Evolutionary conservation across 768 basidiomycete genomes (phyloP).

Genomic region (Suillus decipiens): DNA sequence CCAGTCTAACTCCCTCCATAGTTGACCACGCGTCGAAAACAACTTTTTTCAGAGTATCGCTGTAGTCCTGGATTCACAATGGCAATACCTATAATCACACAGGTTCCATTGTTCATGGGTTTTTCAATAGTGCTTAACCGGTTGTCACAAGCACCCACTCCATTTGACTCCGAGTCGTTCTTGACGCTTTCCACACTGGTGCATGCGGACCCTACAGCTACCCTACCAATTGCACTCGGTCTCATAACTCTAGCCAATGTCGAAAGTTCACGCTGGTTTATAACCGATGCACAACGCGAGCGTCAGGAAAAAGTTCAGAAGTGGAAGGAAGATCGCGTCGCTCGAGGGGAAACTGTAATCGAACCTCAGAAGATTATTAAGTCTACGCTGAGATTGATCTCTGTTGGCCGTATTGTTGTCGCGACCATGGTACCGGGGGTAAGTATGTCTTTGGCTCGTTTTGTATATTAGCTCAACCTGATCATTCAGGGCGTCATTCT

Average conservation of each 20-base stretch:
- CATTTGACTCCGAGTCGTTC: constrained; percentile 78
- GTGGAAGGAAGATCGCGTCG: constrained; percentile 44
- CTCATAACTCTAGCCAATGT: constrained; percentile 78
- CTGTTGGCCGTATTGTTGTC: constrained; percentile 66
- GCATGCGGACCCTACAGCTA: constrained; percentile 69
- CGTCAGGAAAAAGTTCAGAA: constrained; percentile 49
- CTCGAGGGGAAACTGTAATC: constrained; percentile 45
- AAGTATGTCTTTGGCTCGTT: constrained; percentile 20
- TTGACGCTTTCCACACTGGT: constrained; percentile 69
- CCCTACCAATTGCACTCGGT: constrained; percentile 71
- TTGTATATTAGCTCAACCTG: constrained; percentile 10
- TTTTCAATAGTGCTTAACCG: constrained; percentile 58
- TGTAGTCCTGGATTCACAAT: constrained; percentile 62
- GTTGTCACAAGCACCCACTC: constrained; percentile 57
- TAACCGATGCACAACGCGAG: constrained; percentile 57
- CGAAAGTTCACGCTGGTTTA: constrained; percentile 75
- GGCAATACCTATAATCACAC: constrained; percentile 59
- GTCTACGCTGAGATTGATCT: constrained; percentile 52
- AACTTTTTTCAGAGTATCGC: constrained; percentile 58
- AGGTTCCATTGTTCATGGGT: constrained; percentile 74
- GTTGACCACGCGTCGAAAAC: constrained; percentile 56
- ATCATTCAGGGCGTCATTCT: constrained; percentile 54
- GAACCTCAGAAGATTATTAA: constrained; percentile 55
- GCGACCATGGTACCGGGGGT: constrained; percentile 76
- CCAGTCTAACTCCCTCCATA: constrained; percentile 26